Evolutionary conservation across 768 basidiomycete species (phyloP).

Genomic region (Termitomyces titanicus): DNA sequence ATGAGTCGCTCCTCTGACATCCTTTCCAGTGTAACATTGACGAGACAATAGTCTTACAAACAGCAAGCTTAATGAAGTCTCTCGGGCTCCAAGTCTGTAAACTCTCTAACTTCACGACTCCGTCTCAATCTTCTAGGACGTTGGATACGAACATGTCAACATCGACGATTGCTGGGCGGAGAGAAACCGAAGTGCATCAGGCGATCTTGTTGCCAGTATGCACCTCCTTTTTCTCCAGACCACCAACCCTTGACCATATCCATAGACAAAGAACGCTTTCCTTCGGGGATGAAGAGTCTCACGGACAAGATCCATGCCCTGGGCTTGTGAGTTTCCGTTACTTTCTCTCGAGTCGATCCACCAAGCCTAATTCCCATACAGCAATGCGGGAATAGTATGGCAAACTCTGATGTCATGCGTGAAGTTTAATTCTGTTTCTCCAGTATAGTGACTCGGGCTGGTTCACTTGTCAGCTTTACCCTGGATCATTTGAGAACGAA

Average conservation of each 20-base stretch:
- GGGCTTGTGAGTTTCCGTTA: slow-evolving; percentile 42
- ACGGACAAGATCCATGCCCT: slow-evolving; percentile 54
- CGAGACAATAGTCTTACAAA: slow-evolving; percentile 48
- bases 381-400: slow-evolving; percentile 44
- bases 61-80: slow-evolving; percentile 48
- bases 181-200: slow-evolving; percentile 45
- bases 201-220: slow-evolving; percentile 55
- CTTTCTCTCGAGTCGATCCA: not conserved
- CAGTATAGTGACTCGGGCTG: slow-evolving; percentile 65
- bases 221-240: not conserved
- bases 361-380: slow-evolving; percentile 9
- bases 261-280: slow-evolving; percentile 36
- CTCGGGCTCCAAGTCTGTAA: slow-evolving; percentile 45
- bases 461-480: slow-evolving; percentile 66
- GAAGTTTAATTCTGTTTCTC: not conserved
- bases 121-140: slow-evolving; percentile 33
- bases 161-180: slow-evolving; percentile 68
- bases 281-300: slow-evolving; percentile 53
- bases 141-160: slow-evolving; percentile 58
- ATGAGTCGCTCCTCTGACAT: not conserved
- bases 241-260: not conserved
- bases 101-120: not conserved
- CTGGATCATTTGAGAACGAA: slow-evolving; percentile 62
- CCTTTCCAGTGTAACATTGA: slow-evolving; percentile 51
- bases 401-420: not conserved